Conservation (phyloP, 2,329 filamentous ascomycete species). For the Neofusicoccum umdonicola region DNA sequence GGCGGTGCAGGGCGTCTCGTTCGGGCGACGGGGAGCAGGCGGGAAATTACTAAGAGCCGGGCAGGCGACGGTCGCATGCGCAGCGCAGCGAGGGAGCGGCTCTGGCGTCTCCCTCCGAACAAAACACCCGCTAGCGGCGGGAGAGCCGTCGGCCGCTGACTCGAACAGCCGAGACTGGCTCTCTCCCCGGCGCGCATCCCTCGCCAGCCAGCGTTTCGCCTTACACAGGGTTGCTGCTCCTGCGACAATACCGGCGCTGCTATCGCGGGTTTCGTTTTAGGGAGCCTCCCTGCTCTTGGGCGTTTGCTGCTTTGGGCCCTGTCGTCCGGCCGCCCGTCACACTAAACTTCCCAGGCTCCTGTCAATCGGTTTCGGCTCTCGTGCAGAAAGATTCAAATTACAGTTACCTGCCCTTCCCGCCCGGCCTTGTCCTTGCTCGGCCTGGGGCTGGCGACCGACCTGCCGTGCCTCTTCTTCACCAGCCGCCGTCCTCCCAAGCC, state of each 20-base stretch:
- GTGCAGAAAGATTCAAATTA: neutral
- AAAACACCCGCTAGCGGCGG: conserved; percentile 11
- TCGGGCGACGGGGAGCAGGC: neutral
- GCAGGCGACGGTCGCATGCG: too few species aligned
- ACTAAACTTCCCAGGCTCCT: neutral
- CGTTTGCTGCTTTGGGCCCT: neutral
- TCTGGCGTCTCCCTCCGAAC: neutral
- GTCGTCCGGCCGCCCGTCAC: neutral
- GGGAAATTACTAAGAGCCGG: too few species aligned
- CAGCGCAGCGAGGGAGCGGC: neutral
- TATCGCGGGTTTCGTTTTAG: neutral
- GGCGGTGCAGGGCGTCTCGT: neutral
- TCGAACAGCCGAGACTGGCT: too few species aligned
- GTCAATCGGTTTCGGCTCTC: neutral
- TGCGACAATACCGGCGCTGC: neutral
- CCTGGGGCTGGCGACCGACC: too few species aligned
- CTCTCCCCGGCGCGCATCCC: too few species aligned
- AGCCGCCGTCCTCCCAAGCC: too few species aligned
- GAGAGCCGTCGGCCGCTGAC: neutral
- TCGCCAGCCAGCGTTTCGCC: conserved; percentile 1
- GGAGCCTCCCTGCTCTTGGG: neutral
- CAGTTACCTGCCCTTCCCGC: too few species aligned
- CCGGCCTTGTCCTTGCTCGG: too few species aligned
- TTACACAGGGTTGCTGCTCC: neutral
- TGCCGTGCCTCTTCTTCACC: too few species aligned